Evolutionary conservation across 352 stramenopile species (phyloP), one percentile per base, ranked within the genome.

Genomic region (Phytophthora aleatoria): DNA sequence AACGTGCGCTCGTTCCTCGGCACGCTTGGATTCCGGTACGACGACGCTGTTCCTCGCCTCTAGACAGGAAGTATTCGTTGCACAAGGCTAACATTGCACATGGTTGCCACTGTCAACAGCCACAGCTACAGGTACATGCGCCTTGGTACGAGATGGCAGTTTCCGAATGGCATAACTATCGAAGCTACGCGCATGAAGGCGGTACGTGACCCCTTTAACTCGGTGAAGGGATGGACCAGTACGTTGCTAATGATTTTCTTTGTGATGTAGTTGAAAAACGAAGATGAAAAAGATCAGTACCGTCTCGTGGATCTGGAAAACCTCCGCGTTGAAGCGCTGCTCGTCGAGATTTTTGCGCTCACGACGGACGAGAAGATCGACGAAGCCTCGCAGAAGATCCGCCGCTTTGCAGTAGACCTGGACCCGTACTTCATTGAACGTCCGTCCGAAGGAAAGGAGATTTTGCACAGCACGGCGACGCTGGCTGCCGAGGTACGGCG

Each of bases 321-420:
- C 55, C 64, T 95, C 24, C 84, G 83, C 15, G 85, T 95, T 8
- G 87, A 95, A 51, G 87, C 87, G n/a, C 69, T 94, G 5, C 73
- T 95, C 6, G 77, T 95, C n/a, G 87, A 95, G 61, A 89, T 95
- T 20, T 94, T 83, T 24, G 74, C 85, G 28, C 77, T 95, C 35
- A 93, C 87, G 36, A 93, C 83, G 10, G 87, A 95, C 47, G 87
- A 95, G 35, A 91, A 92, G 58, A 92, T 95, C 39, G 87, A 95
- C 45, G 87, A 94, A 30, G 84, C 80, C 0, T 90, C 85, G 5
- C 83, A 94, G 33, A 90, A 90, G 64, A 92, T 95, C 55, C 82
- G 85, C 28, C 80, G 87, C 26, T 93, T 95, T 63, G 80, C 85
- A 26, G 79, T 87, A 13, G 85, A 95, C 57, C 44, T 95, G 44